Base-by-base conservation (phyloP, 345 rosid species). In the Trapa incisa region DNA sequence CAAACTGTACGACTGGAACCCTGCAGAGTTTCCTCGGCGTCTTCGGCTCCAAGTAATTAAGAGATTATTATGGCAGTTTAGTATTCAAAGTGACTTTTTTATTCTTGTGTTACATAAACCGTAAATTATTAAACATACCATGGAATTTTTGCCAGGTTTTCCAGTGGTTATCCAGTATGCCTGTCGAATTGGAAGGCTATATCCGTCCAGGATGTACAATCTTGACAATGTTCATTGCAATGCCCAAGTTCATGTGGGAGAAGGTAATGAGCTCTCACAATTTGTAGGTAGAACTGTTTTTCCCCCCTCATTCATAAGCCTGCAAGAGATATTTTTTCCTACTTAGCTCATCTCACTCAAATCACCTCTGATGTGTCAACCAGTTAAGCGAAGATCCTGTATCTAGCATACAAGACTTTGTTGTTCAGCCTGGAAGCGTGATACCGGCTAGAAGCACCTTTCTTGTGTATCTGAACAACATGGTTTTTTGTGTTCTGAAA, bases 1-100 rank as follows among this genome's bases (percentile, higher is more conserved):
- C 79, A 91, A 89, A 86, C 97, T 93, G 68, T 91, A 91, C 78
- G 99, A 94, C 68, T 94, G 99, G 99, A 94, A 94, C 81, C 99
- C 97, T 1, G 97, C 97, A 3, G 99, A 94, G 76, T 94, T 94
- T 74, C 99, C 99, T 1, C 83, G 99, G 84, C 88, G 96, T 83
- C 97, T 94, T 58, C 96, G 97, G 71, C 99, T 83, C 75, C 99
- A 94, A 89, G 99, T 94, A 94, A 81, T 80, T 81, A 83, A 22
- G 76, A 77, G 80, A 74, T 77, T 81, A 54, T 76, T 76, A 37
- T 82, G 80, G 66, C 82, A 83, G 88, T 87, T 87, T 86, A 86
- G 93, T 86, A 77, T 80, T 80, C 76, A 33, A 15, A 70, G 72
- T 67, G 74, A 54, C 41, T 72, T 43, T 64, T 61, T 38, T 60